A percentile compares a stretch with the other conserved stretches of the same genome.
These are phyloP conservation scores for Psilocybe cyanescens DNA, from an alignment of 768 basidiomycete genomes.

Conservation along the genomic window DNA sequence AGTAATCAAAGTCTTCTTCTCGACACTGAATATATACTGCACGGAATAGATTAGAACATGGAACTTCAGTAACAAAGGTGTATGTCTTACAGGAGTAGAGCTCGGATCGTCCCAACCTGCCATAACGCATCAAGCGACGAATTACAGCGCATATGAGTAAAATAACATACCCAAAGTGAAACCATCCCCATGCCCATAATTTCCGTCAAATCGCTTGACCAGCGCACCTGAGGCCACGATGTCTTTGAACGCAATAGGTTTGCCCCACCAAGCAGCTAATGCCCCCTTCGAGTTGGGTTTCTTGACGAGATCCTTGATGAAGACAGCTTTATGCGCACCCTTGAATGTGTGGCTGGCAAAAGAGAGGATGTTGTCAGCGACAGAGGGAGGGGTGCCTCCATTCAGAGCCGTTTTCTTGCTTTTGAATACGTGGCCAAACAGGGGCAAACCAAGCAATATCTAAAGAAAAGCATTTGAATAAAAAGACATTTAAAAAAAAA, in stretches of 20 bases:
- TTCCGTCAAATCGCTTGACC: conserved; percentile 42
- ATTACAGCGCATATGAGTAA: not conserved
- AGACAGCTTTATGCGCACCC: not conserved
- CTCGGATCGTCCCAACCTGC: conserved; percentile 67
- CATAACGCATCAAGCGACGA: conserved; percentile 10
- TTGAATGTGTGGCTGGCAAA: conserved; percentile 7
- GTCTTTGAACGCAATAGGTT: conserved; percentile 50
- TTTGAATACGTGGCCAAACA: conserved; percentile 64
- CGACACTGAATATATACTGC: conserved; percentile 46
- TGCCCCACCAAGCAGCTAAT: conserved; percentile 40
- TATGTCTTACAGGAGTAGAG: conserved; percentile 52
- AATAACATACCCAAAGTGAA: conserved; percentile 43
- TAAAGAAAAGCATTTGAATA: conserved; percentile 2
- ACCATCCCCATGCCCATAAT: conserved; percentile 44
- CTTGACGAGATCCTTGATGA: not conserved
- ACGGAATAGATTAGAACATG: not conserved
- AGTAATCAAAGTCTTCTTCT: conserved; percentile 55
- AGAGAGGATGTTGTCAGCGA: not conserved
- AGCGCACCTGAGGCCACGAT: conserved; percentile 47
- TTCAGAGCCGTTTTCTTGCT: conserved; percentile 42
- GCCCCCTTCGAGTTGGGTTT: not conserved
- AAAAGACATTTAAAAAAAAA: conserved; percentile 41
- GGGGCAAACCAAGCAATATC: conserved; percentile 65
- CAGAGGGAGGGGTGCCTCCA: conserved; percentile 1
- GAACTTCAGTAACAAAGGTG: not conserved